Evolutionary conservation across 768 basidiomycete genomes (phyloP).

Genomic region (Hygrocybe punicea): DNA sequence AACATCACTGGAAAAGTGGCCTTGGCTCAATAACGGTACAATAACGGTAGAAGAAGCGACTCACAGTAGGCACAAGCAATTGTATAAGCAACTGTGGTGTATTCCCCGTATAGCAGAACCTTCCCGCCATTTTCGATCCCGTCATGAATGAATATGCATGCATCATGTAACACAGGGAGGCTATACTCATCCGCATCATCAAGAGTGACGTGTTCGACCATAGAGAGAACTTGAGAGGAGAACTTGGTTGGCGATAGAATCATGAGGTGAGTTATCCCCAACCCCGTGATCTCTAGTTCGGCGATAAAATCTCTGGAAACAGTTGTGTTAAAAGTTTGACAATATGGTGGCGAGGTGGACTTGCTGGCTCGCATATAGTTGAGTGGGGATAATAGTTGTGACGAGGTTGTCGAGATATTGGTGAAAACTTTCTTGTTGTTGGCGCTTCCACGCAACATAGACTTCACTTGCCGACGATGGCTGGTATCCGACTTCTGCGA

Average conservation of each 20-base stretch:
- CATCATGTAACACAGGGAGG: no score
- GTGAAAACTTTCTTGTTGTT: conserved; percentile 50
- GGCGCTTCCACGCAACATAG: conserved; percentile 59
- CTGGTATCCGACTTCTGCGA: conserved; percentile 48
- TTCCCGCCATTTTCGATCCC: neutral
- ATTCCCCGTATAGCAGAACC: neutral
- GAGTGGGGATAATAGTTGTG: conserved; percentile 47
- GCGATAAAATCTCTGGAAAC: neutral
- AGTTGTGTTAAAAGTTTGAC: neutral
- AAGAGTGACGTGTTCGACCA: no score
- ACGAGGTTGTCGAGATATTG: conserved; percentile 54
- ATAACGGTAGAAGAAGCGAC: neutral
- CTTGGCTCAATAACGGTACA: no score
- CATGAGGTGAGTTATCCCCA: no score
- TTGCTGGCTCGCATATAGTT: conserved; percentile 30
- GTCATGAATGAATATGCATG: neutral
- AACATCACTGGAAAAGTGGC: no score
- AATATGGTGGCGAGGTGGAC: neutral
- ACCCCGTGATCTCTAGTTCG: no score
- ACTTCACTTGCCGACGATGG: conserved; percentile 40
- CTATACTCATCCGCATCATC: no score
- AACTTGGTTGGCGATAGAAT: no score
- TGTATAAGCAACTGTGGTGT: neutral
- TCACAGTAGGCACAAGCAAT: neutral
- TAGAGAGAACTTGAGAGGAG: no score